Evolutionary conservation across 169 alveolate genomes (phyloP).

Genomic region (Sarcocystis neurona): DNA sequence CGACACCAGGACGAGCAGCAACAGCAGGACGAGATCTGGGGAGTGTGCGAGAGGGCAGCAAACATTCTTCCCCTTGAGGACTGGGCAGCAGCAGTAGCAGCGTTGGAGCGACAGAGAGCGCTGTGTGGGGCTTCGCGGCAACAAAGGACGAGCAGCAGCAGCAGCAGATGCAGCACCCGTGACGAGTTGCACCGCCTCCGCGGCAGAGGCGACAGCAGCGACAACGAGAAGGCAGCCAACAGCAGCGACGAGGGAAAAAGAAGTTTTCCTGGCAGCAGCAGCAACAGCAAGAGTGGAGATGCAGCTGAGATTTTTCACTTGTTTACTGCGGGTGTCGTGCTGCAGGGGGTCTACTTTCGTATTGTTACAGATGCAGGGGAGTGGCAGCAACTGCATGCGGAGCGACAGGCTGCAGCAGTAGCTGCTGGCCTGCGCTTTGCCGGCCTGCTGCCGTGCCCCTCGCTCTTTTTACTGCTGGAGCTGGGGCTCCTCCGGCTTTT

Average conservation of each 20-base stretch:
- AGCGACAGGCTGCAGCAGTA: slow-evolving; percentile 55
- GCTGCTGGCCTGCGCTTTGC: slow-evolving; percentile 27
- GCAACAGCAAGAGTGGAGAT: neutral
- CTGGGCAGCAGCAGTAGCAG: no score
- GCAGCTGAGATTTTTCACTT: neutral
- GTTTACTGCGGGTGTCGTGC: slow-evolving; percentile 29
- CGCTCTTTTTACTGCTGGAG: slow-evolving; percentile 53
- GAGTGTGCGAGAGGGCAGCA: no score
- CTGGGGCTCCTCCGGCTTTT: slow-evolving; percentile 37
- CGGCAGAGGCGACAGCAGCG: neutral
- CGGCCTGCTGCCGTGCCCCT: slow-evolving; percentile 22
- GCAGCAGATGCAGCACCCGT: no score
- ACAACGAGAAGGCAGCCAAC: neutral
- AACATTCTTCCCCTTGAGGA: no score
- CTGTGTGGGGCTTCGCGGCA: no score
- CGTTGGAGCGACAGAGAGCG: no score
- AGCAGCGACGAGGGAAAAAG: neutral
- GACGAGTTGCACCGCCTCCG: no score
- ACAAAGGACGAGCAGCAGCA: no score
- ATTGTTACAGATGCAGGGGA: neutral
- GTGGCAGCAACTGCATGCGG: slow-evolving; percentile 57
- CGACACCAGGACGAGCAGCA: no score
- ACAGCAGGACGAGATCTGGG: no score
- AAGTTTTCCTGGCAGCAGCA: neutral
- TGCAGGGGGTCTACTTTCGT: slow-evolving; percentile 57